phyloP scores from a whole-genome alignment of 768 basidiomycete genomes.

The Suillus variegatus region DNA sequence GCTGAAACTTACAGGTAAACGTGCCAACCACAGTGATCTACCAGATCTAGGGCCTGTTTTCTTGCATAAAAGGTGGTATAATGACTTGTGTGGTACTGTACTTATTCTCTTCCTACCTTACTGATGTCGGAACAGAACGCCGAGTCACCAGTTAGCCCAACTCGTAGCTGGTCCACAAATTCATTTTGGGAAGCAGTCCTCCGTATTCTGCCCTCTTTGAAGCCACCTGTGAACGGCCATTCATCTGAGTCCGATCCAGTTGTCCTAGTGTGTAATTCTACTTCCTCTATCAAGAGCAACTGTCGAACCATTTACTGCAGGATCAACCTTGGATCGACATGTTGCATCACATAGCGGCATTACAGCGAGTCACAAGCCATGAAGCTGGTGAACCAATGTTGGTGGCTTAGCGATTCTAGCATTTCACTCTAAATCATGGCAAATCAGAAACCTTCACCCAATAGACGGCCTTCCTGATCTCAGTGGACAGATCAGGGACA shows the following conservation, averaged over 20 bases:
- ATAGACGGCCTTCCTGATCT: constrained; percentile 6
- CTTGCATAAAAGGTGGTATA: constrained; percentile 1
- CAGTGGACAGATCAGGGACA: constrained; percentile 16
- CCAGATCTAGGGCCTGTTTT: background rate
- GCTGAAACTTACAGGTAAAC: background rate
- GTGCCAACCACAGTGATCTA: background rate
- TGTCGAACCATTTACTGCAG: background rate
- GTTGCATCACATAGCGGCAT: background rate
- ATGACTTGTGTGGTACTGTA: background rate
- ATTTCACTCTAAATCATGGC: background rate
- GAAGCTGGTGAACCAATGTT: background rate
- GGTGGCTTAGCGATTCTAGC: background rate
- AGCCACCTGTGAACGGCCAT: background rate
- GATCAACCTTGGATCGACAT: background rate
- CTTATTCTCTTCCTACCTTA: background rate
- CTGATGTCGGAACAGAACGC: background rate
- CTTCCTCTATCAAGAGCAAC: background rate
- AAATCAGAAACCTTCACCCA: background rate
- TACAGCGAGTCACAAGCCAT: background rate
- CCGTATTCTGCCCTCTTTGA: background rate
- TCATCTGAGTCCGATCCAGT: background rate
- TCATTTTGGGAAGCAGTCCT: background rate
- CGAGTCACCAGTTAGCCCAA: background rate
- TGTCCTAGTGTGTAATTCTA: background rate
- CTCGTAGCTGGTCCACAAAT: background rate